Base-by-base conservation (phyloP, 148 eudicot genomes). In the Vaccinium corymbosum region DNA sequence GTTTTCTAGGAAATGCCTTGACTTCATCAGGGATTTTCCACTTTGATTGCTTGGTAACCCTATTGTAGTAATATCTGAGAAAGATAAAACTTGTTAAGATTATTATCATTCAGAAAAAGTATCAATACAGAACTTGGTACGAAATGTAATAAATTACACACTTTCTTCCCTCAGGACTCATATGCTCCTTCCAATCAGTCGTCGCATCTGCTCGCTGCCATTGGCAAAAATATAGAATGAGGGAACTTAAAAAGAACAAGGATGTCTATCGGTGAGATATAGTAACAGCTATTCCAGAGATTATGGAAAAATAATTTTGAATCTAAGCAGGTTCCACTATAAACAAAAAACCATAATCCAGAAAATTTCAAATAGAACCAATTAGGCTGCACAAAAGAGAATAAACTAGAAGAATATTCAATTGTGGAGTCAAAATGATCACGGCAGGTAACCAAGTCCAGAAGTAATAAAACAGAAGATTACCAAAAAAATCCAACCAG, bases 201-300 rank as follows among this genome's bases (percentile, higher is more conserved):
- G 98, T 86, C 76, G 98, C 97, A 94, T 97, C 99, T 64, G 98
- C 98, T 84, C 90, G 90, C 99, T 97, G 95, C 85, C 57, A 83
- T 78, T 77, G 76, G 76, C 42, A 80, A 53, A 89, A 84, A 66
- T 27, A 32, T n/a, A 91, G 50, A 70, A 73, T 83, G 80, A 80
- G 74, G 50, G 49, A 76, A 72, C 55, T 27, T 20, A 80, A 17
- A 66, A 62, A 52, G 79, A 66, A 84, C 59, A 62, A 79, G 75
- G 79, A 55, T 35, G 15, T 72, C 53, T 82, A 27, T 32, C 75
- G 25, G 25, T 22, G 19, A 8, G 42, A 20, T 70, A 51, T 32
- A 82, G 72, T 27, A 82, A 82, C 51, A 57, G 68, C 51, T 19
- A 61, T 38, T 77, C 32, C 78, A 22, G 74, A 49, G 74, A 61